Conservation (phyloP, 345 rosid genomes). For the Reutealis trisperma region DNA sequence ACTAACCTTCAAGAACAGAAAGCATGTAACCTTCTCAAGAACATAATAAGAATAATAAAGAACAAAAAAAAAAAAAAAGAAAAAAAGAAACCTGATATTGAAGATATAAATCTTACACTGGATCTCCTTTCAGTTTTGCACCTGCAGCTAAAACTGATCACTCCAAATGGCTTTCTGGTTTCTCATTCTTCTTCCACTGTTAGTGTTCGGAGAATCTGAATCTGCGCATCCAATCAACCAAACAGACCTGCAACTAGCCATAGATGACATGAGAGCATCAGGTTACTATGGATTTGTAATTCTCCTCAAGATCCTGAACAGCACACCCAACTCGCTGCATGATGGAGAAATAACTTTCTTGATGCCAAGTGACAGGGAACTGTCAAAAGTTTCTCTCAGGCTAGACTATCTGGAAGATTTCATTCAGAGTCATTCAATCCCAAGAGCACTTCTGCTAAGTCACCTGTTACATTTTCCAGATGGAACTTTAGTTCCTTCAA, state of each 20-base stretch:
- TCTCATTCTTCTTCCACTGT: constrained; percentile 31
- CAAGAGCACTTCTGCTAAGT: constrained; percentile 20
- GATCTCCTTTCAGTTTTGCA: not conserved
- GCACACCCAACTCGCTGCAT: constrained; percentile 5
- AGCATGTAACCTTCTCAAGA: not conserved
- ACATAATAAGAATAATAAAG: not conserved
- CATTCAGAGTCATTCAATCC: constrained; percentile 44
- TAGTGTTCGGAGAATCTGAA: constrained; percentile 23
- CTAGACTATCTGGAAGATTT: constrained; percentile 28
- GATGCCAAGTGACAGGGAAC: constrained; percentile 34
- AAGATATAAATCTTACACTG: not conserved
- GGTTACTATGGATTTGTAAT: constrained; percentile 47
- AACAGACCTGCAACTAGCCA: constrained; percentile 35
- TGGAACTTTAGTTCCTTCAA: constrained; percentile 37
- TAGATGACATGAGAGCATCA: constrained; percentile 37
- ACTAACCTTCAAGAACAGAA: constrained; percentile 1
- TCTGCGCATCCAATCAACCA: constrained; percentile 21
- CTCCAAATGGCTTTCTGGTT: constrained; percentile 26
- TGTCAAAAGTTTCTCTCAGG: constrained; percentile 24
- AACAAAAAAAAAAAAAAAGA: too few species aligned
- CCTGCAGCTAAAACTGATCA: not conserved
- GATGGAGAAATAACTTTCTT: constrained; percentile 33
- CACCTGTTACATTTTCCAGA: constrained; percentile 40
- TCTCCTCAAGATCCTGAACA: constrained; percentile 38
- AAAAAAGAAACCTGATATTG: not conserved